Conservation (phyloP, 305 asterid species). For the Fraxinus albicans region DNA sequence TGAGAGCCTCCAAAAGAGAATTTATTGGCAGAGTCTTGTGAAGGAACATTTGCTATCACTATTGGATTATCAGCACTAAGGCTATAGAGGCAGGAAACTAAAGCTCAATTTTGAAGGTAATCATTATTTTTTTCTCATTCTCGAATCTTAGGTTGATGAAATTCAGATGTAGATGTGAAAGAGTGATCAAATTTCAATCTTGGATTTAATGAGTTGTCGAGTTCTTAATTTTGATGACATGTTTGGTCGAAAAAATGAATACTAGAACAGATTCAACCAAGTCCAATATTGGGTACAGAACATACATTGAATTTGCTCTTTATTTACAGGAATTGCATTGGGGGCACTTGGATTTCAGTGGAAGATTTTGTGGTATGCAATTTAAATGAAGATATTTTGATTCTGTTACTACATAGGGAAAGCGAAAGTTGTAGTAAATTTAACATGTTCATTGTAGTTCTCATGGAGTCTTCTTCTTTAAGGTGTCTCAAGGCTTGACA, state of each 20-base stretch:
- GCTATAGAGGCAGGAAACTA: constrained; percentile 61
- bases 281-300: background rate
- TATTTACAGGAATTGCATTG: constrained; percentile 65
- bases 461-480: too few species aligned
- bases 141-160: background rate
- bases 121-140: background rate
- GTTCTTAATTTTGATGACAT: background rate
- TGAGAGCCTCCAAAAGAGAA: constrained; percentile 48
- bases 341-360: constrained; percentile 94
- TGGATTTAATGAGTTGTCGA: too few species aligned
- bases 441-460: background rate
- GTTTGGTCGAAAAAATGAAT: background rate
- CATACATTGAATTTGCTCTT: background rate
- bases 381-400: background rate
- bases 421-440: background rate
- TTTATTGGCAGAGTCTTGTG: constrained; percentile 91
- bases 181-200: constrained; percentile 4
- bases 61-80: constrained; percentile 71
- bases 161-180: background rate
- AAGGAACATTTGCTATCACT: constrained; percentile 85
- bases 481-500: too few species aligned
- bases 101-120: constrained; percentile 80
- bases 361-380: constrained; percentile 76
- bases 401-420: background rate
- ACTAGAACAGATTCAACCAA: too few species aligned